Evolutionary conservation across 176 grass and related monocot species (phyloP).

Genomic region (Cenchrus fungigraminus): DNA sequence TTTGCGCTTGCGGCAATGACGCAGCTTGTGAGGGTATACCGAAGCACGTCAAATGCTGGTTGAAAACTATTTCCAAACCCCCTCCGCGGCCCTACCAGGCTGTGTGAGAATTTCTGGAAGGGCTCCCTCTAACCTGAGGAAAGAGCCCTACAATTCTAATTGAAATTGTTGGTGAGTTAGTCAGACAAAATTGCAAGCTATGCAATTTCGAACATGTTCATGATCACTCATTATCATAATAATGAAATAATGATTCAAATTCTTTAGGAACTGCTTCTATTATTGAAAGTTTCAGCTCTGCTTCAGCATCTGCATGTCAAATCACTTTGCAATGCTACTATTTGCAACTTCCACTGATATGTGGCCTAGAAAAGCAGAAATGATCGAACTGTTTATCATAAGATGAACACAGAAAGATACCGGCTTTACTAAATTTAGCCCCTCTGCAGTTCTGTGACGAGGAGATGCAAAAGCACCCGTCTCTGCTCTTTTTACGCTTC

Average conservation of each 20-base stretch:
- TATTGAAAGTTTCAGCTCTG: not conserved
- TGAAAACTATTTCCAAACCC: constrained; percentile 84
- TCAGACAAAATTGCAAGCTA: no score
- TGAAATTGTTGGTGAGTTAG: no score
- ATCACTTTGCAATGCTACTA: not conserved
- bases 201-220: no score
- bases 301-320: not conserved
- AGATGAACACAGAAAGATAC: not conserved
- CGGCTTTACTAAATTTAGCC: constrained; percentile 12
- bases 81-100: constrained; percentile 16
- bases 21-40: constrained; percentile 76
- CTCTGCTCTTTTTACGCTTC: constrained; percentile 7
- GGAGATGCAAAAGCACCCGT: not conserved
- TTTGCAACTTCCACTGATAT: not conserved
- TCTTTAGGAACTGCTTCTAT: no score
- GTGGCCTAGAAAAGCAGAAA: not conserved
- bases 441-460: not conserved
- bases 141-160: no score
- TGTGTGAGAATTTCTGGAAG: constrained; percentile 37
- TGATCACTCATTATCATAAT: no score
- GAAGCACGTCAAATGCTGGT: constrained; percentile 94
- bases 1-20: constrained; percentile 91
- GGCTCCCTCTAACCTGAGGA: not conserved
- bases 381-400: not conserved
- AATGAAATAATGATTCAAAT: no score